Evolutionary conservation across 257 asterid species (phyloP), one percentile per base, ranked within the genome.

Genomic region (Fraxinus cuspidata): DNA sequence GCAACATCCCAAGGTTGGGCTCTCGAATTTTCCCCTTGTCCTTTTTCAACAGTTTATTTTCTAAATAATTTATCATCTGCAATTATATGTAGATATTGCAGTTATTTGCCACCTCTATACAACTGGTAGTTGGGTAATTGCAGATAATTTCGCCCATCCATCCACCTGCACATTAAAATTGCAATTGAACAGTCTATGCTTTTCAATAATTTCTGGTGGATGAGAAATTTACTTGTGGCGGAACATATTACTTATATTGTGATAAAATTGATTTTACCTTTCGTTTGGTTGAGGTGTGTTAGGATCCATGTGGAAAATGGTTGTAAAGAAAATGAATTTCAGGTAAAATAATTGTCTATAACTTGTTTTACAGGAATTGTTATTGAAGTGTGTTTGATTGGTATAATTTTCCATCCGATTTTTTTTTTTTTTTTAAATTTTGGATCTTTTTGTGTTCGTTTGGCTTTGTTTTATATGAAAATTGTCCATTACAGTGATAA

Each of bases 1-100:
- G 38, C 84, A 60, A 71, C 40, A 47, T 25, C 47, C 25, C 86
- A 7, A 91, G 96, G 97, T 92, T 69, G 29, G 82, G 11, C 13
- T 73, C 71, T 25, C 4, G 19, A 28, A 2, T 0, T 40, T 53
- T 71, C 15, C 68, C 19, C 27, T 32, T 12, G 74, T 58, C 76
- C 16, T 70, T 32, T 49, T 53, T 19, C 23, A 0, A 19, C 8
- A 68, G 25, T n/a, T 66, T 7, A 11, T 51, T 64, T 3, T 4
- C 7, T 5, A 0, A 9, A 19, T 27, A 18, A 53, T 74, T 40
- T 51, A 25, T 65, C 15, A 23, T 25, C 11, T 73, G 32, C 31
- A 2, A 47, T 8, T 81, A 42, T 16, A 11, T 29, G 10, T 23
- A 56, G 27, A 73, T 67, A 34, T 32, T 70, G 7, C 8, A 27